Evolutionary conservation across 2,329 filamentous ascomycete species (phyloP), one percentile per base, ranked within the genome.

Genomic region (Stagonosporopsis chrysanthemi): DNA sequence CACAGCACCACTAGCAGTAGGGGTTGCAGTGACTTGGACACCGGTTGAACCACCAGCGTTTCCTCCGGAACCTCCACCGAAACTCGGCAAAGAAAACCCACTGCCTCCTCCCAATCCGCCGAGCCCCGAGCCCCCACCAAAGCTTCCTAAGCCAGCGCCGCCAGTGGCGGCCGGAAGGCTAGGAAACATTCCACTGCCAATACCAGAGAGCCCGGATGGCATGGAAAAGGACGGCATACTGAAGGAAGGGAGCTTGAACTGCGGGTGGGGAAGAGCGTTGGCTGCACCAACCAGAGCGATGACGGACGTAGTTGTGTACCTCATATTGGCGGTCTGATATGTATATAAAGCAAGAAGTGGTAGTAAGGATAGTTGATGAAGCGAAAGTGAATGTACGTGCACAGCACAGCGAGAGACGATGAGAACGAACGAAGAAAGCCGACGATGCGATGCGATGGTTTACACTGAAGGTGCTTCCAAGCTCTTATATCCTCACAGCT

Each of bases 261-360:
- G 60, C 26, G 70, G 63, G 35, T 60, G 56, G 19, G 69, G 69
- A 19, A 63, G 33, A 23, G 70, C 71, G 23, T 61, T 64, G 54
- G 56, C 61, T 9, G 66, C 28, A 41, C 69, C 65, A 3, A 62
- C 65, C 11, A 72, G 55, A 33, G 59, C 60, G 17, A 71, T 26
- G 31, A 70, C 5, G 6, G 58, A 59, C 12, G 47, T 56, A 4
- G 62, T 54, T 6, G 63, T 56, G 58, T 66, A 68, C 55, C 67
- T 73, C 71, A 72, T 73, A n/a, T 63, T 66, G 56, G 26, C 3
- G 8, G 11, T 1, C 41, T 33, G n/a, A 26, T 29, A 22, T 3
- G 38, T 36, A 1, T n/a, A 11, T 15, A 48, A 50, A 51, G 22
- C 33, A 31, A 15, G 42, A 56, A 26, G 53, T 36, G 42, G 54